Conservation (phyloP, 176 grass and related monocot genomes). For the Hsuehochloa calcarea region DNA sequence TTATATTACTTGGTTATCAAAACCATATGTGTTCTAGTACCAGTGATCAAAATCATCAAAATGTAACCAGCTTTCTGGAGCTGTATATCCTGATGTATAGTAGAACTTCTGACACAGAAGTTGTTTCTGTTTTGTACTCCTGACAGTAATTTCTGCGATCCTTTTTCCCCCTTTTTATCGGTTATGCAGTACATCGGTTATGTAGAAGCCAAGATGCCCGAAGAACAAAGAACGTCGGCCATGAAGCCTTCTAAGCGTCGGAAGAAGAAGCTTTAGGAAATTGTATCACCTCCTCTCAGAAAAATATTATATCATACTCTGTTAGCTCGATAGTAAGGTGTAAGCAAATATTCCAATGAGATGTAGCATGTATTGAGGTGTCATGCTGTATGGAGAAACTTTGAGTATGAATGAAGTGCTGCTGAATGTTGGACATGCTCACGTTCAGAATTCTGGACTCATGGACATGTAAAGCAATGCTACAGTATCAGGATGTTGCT, state of each 20-base stretch:
- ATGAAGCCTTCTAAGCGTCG: slow-evolving; percentile 53
- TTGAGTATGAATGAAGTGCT: too few relatives aligned
- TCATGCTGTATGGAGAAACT: too few relatives aligned
- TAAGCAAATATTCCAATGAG: neutral
- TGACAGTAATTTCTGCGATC: neutral
- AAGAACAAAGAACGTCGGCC: slow-evolving; percentile 25
- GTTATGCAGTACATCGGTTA: slow-evolving; percentile 51
- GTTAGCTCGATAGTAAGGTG: neutral
- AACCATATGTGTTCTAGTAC: neutral
- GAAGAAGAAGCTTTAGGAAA: slow-evolving; percentile 53
- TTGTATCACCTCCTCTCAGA: neutral
- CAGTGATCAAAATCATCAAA: neutral
- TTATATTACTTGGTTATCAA: too few relatives aligned
- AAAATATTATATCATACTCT: neutral
- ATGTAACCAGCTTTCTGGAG: neutral
- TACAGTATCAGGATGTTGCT: too few relatives aligned
- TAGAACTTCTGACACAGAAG: neutral
- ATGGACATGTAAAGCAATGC: too few relatives aligned
- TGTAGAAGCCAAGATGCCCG: slow-evolving; percentile 46
- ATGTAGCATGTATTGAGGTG: too few relatives aligned
- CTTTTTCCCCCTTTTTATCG: neutral
- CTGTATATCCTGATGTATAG: neutral
- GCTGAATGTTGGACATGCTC: too few relatives aligned
- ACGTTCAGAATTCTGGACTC: too few relatives aligned
- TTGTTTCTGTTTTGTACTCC: neutral